phyloP scores from a whole-genome alignment of 192 early-diverging fungal species.

The Pecoramyces ruminantium region DNA sequence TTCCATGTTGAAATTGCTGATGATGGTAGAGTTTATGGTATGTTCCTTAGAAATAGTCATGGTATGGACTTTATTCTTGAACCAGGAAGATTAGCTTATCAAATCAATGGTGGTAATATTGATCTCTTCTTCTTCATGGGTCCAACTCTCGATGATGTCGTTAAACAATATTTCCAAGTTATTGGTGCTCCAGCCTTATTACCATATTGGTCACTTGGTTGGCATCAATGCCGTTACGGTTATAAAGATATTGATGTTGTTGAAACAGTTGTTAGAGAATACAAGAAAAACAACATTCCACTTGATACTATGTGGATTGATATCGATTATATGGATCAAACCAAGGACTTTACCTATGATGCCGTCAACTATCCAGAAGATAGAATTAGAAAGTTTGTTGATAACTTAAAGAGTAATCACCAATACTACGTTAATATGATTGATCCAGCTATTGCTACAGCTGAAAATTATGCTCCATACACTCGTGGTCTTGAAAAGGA shows the following conservation, averaged over 20 bases:
- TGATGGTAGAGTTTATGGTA: too few species aligned
- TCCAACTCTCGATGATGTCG: conserved; percentile 19
- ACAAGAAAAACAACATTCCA: conserved; percentile 34
- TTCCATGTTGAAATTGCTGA: too few species aligned
- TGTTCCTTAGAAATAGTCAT: too few species aligned
- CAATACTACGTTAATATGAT: conserved; percentile 43
- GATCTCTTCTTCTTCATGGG: conserved; percentile 38
- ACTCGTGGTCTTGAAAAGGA: conserved; percentile 23
- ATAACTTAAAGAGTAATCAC: conserved; percentile 14
- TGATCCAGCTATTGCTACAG: conserved; percentile 39
- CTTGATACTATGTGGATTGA: conserved; percentile 48
- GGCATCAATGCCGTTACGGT: conserved; percentile 48
- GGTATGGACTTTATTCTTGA: too few species aligned
- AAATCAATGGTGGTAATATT: too few species aligned
- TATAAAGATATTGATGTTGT: conserved; percentile 34
- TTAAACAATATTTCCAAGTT: conserved; percentile 39
- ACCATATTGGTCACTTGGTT: conserved; percentile 42
- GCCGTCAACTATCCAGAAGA: conserved; percentile 25
- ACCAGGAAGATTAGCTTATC: too few species aligned
- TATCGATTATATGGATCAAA: conserved; percentile 53
- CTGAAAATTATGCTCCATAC: conserved; percentile 27
- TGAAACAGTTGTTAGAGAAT: conserved; percentile 28
- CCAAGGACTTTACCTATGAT: conserved; percentile 41
- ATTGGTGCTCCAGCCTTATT: conserved; percentile 42
- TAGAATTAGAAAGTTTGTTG: conserved; percentile 22